Evolutionary conservation across 192 early-diverging fungal genomes (phyloP).

Genomic region (Geranomyces michiganensis): DNA sequence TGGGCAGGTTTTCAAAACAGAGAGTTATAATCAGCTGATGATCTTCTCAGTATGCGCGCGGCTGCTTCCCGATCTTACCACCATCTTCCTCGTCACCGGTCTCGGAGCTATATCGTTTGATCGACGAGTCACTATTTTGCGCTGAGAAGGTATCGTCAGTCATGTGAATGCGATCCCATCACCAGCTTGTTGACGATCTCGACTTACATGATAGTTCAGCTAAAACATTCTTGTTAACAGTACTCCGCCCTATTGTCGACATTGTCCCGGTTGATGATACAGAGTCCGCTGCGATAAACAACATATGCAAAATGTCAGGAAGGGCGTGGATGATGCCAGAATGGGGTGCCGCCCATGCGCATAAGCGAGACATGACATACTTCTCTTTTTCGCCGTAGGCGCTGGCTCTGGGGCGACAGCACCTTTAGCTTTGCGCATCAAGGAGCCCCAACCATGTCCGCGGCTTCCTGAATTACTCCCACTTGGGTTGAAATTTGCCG

Average conservation of each 20-base stretch:
- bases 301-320: no score
- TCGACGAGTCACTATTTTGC: neutral
- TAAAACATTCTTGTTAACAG: neutral
- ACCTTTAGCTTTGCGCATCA: conserved; percentile 10
- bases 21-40: neutral
- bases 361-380: no score
- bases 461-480: neutral
- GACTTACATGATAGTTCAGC: neutral
- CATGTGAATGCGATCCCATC: no score
- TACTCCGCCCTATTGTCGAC: conserved; percentile 1
- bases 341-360: no score
- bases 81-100: neutral
- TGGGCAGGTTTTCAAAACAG: neutral
- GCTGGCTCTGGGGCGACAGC: conserved; percentile 1
- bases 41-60: neutral
- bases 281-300: no score
- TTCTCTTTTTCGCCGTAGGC: neutral
- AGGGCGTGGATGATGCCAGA: no score
- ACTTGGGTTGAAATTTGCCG: neutral
- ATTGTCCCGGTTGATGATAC: no score
- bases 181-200: neutral
- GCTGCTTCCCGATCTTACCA: neutral
- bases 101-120: neutral
- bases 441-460: neutral
- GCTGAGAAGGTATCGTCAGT: neutral